Percentiles rank a stretch among this genome's conserved stretches.
Evolutionary conservation across 2,329 filamentous ascomycete genomes (phyloP).

Genomic region (Amphichorda felina): DNA sequence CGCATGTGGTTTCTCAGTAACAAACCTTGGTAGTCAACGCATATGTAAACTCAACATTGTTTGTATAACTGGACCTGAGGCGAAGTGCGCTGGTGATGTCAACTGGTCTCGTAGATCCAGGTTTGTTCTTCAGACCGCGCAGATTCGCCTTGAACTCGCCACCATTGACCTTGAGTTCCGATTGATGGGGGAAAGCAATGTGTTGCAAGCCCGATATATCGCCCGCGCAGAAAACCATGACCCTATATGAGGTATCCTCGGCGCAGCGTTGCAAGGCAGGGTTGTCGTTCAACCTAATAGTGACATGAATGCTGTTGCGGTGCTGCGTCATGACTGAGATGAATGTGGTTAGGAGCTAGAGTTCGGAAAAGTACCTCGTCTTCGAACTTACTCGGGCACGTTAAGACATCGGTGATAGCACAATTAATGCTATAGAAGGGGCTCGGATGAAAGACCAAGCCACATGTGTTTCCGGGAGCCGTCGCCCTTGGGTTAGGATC

Average conservation of each 20-base stretch:
- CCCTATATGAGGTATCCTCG: constrained; percentile 48
- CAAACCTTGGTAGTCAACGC: constrained; percentile 78
- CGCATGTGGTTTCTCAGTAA: constrained; percentile 5
- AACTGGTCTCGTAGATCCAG: constrained; percentile 84
- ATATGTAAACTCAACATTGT: constrained; percentile 78
- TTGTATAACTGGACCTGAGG: constrained; percentile 56
- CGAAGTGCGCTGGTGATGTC: constrained; percentile 75
- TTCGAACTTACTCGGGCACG: constrained; percentile 56
- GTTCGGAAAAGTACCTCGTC: constrained; percentile 1
- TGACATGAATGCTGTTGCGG: constrained; percentile 4
- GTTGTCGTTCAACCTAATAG: constrained; percentile 35
- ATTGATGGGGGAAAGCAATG: constrained; percentile 81
- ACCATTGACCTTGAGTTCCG: constrained; percentile 82
- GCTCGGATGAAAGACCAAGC: constrained; percentile 49
- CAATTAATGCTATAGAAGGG: constrained; percentile 71
- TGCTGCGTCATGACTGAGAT: constrained; percentile 41
- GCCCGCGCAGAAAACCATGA: constrained; percentile 75
- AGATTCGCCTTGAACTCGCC: constrained; percentile 88
- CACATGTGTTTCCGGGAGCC: background rate
- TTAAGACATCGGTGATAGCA: constrained; percentile 50
- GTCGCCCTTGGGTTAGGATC: background rate
- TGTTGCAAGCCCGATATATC: constrained; percentile 57
- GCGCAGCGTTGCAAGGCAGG: constrained; percentile 42
- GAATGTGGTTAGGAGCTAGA: constrained; percentile 16
- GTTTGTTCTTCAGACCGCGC: constrained; percentile 89